phyloP scores from a whole-genome alignment of 345 rosid species.

The Aethionema arabicum region DNA sequence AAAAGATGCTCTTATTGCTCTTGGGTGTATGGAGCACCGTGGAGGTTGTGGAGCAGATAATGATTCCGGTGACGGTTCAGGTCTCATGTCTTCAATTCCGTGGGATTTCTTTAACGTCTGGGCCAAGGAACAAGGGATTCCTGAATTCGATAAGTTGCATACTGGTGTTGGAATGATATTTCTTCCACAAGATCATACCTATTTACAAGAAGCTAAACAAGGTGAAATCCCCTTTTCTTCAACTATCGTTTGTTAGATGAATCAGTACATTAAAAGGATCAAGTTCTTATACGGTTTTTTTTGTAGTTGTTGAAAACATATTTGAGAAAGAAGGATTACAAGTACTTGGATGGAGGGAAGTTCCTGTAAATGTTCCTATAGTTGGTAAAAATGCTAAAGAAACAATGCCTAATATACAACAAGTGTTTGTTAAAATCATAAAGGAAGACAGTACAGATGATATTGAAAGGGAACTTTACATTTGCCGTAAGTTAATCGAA shows the following conservation, averaged over 20 bases:
- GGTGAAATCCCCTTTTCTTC: slow-evolving; percentile 44
- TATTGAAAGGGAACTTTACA: slow-evolving; percentile 90
- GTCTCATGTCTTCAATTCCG: slow-evolving; percentile 95
- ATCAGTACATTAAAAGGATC: no score
- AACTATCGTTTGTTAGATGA: slow-evolving; percentile 13
- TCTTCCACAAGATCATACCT: slow-evolving; percentile 66
- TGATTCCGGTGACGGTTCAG: slow-evolving; percentile 98
- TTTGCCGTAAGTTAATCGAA: slow-evolving; percentile 89
- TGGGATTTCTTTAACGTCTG: slow-evolving; percentile 84
- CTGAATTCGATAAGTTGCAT: slow-evolving; percentile 73
- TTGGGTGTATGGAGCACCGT: slow-evolving; percentile 99
- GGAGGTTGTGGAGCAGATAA: slow-evolving; percentile 99
- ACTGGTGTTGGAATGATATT: slow-evolving; percentile 98
- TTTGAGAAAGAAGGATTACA: slow-evolving; percentile 94
- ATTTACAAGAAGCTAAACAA: slow-evolving; percentile 68
- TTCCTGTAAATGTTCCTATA: slow-evolving; percentile 77
- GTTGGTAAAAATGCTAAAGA: slow-evolving; percentile 95
- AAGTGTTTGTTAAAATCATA: slow-evolving; percentile 83
- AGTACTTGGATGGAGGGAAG: slow-evolving; percentile 96
- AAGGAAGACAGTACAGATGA: slow-evolving; percentile 86
- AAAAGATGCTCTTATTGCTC: slow-evolving; percentile 83
- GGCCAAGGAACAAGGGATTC: slow-evolving; percentile 73
- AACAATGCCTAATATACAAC: slow-evolving; percentile 93
- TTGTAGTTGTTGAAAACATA: slow-evolving; percentile 66
- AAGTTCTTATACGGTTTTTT: background rate